phyloP scores from a whole-genome alignment of 305 asterid genomes.

The Fraxinus angustifolia region DNA sequence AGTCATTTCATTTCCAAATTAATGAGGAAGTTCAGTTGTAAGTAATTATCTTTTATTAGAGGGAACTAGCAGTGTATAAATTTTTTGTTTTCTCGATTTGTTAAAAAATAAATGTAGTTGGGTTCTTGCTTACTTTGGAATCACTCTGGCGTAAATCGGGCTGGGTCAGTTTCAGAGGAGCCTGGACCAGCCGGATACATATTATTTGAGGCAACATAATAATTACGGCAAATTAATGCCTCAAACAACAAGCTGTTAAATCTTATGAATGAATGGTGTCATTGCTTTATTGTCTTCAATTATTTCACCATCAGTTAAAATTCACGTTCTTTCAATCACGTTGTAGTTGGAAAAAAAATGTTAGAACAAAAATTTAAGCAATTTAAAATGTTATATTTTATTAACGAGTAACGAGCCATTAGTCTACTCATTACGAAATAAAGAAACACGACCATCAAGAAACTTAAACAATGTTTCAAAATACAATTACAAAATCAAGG shows the following conservation, averaged over 20 bases:
- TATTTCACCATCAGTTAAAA: not conserved
- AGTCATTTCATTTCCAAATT: not conserved
- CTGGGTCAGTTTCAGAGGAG: not conserved
- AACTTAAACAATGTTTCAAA: not conserved
- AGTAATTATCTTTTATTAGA: not conserved
- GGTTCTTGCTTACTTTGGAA: not conserved
- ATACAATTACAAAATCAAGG: not conserved
- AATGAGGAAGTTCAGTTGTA: not conserved
- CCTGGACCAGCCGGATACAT: not conserved
- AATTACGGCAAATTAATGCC: not conserved
- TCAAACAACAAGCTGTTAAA: no score
- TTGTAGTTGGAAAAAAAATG: not conserved
- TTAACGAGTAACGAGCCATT: not conserved
- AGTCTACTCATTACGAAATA: not conserved
- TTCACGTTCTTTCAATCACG: not conserved
- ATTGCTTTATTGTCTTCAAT: not conserved
- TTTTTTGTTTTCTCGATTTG: not conserved
- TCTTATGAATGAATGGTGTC: not conserved
- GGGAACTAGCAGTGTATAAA: not conserved
- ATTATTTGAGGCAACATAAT: not conserved
- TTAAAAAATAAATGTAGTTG: not conserved
- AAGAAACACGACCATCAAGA: not conserved
- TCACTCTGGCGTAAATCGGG: not conserved
- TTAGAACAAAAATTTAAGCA: not conserved
- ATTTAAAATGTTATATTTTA: not conserved